phyloP scores from a whole-genome alignment of 768 basidiomycete species.

The Amanita subjunquillea region DNA sequence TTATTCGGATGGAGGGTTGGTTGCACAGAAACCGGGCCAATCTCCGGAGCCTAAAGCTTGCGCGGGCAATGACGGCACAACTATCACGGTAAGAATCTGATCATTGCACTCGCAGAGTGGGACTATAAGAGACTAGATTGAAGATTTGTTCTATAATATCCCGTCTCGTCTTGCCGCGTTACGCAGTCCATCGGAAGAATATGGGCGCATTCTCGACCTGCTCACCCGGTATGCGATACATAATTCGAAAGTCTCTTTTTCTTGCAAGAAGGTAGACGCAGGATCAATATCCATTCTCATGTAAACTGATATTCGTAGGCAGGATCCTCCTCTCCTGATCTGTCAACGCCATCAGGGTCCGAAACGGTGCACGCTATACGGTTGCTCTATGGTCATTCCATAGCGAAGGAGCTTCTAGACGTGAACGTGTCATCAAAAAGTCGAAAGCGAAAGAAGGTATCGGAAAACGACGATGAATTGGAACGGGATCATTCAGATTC shows the following conservation, averaged over 20 bases:
- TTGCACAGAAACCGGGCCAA: conserved; percentile 60
- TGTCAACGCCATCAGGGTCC: conserved; percentile 69
- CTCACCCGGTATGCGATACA: conserved; percentile 91
- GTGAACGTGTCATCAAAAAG: conserved; percentile 21
- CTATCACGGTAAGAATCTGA: conserved; percentile 52
- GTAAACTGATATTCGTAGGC: conserved; percentile 29
- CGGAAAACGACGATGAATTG: conserved; percentile 19
- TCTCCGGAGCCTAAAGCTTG: conserved; percentile 75
- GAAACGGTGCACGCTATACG: conserved; percentile 63
- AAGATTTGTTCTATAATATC: conserved; percentile 92
- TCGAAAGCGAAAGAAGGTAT: conserved; percentile 9
- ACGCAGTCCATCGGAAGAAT: conserved; percentile 82
- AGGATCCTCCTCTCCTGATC: conserved; percentile 64
- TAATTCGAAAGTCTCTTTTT: conserved; percentile 80
- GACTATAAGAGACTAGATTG: conserved; percentile 46
- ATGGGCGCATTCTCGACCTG: conserved; percentile 83
- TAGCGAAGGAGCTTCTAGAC: conserved; percentile 67
- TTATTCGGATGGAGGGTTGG: conserved; percentile 71
- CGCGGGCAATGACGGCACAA: conserved; percentile 93
- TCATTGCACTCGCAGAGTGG: neutral
- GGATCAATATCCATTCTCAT: neutral
- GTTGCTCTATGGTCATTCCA: conserved; percentile 67
- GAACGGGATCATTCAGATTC: conserved; percentile 29
- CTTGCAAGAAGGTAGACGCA: conserved; percentile 77
- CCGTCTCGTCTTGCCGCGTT: conserved; percentile 82